A percentile compares a stretch with the other conserved stretches of the same genome.
Evolutionary conservation across 495 filamentous ascomycete species (phyloP).

Genomic region (Tuber borchii): DNA sequence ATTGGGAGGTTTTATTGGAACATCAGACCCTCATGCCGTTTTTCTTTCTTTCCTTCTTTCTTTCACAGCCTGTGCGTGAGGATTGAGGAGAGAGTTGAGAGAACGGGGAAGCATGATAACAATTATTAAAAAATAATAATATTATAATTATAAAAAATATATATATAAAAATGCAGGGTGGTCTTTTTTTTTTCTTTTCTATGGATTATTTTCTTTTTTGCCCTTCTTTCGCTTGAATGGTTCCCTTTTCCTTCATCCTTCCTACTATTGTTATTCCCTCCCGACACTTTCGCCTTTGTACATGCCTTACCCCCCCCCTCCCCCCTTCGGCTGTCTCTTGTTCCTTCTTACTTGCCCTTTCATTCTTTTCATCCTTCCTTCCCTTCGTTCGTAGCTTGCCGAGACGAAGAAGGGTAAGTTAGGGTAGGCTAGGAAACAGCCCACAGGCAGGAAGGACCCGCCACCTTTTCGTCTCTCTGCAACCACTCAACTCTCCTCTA

Average conservation of each 20-base stretch:
- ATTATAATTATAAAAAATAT: no score
- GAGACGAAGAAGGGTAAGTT: conserved; percentile 3
- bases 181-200: neutral
- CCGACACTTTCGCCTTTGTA: neutral
- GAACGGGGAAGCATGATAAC: neutral
- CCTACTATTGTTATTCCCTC: neutral
- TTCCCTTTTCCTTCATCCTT: neutral
- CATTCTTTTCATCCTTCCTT: neutral
- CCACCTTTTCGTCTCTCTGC: neutral
- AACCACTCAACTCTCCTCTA: neutral
- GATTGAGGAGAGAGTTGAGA: neutral
- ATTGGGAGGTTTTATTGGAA: neutral
- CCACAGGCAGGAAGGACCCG: conserved; percentile 2
- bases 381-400: neutral
- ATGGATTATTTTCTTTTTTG: neutral
- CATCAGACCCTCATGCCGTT: neutral
- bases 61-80: neutral
- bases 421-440: neutral
- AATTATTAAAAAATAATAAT: neutral
- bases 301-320: neutral
- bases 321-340: neutral
- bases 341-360: neutral
- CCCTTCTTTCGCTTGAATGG: neutral
- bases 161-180: conserved; percentile 8
- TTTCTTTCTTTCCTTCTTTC: neutral